Base-by-base conservation (phyloP, 78 protist genomes). In the Tieghemostelium lacteum region DNA sequence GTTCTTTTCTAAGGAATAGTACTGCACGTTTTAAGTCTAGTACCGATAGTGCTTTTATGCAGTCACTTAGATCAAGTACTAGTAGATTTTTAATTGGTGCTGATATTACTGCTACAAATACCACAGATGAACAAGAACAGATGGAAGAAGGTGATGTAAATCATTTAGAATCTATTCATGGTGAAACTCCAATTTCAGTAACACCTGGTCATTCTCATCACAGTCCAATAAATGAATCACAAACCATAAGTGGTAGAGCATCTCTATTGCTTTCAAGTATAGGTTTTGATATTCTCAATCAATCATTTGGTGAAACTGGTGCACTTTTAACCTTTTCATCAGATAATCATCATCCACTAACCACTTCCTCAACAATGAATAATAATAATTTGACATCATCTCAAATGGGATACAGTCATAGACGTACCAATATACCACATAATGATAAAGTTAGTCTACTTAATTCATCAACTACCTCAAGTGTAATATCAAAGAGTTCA, bases 281-380 rank as follows among this genome's bases (percentile, higher is more conserved):
- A 57, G 17, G 26, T n/a, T n/a, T 57, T 22, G 16, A 16, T 57
- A 14, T 57, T n/a, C 17, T 57, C 8, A 57, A 57, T 22, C 33
- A 57, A 22, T 19, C 29, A 4, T 57, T 57, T 57, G 63, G 63
- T n/a, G 26, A 57, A 57, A 57, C 63, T 57, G 63, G 63, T n/a
- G 63, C 63, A 4, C 29, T 57, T 57, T 22, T 57, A 14, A 57
- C 63, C 52, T 45, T 14, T 45, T 10, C 52, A 45, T 45, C 6
- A 6, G 52, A 45, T 45, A n/a, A n/a, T n/a, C n/a, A n/a, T n/a
- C n/a, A n/a, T n/a, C n/a, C n/a, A n/a, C n/a, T n/a, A n/a, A n/a
- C n/a, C n/a, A n/a, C n/a, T n/a, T n/a, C n/a, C n/a, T n/a, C n/a
- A n/a, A n/a, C n/a, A n/a, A n/a, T n/a, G n/a, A n/a, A n/a, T n/a